Evolutionary conservation across 2,329 filamentous ascomycete genomes (phyloP).

Genomic region (Fusarium fracticaudum): DNA sequence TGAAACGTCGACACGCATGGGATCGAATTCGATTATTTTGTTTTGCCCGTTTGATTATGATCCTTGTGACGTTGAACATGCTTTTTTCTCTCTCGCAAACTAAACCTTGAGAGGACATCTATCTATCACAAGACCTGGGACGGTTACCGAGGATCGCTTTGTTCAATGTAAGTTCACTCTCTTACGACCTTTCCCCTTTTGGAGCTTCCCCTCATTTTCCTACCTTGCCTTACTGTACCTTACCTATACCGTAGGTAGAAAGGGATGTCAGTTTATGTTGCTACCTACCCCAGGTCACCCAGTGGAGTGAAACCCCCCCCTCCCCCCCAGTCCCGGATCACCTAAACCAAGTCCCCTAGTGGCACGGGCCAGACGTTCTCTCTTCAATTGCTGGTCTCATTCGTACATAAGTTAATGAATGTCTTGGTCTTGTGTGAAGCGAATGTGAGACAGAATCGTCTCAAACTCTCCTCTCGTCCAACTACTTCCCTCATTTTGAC

Average conservation of each 20-base stretch:
- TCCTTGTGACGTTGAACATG: constrained; percentile 3
- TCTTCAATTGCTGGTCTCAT: not conserved
- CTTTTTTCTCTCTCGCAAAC: constrained; percentile 20
- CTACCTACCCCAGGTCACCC: not conserved
- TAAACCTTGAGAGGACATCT: constrained; percentile 14
- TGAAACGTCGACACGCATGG: not conserved
- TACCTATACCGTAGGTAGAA: not conserved
- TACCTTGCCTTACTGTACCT: not conserved
- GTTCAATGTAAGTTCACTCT: not conserved
- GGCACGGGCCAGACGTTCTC: constrained; percentile 22
- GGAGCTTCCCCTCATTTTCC: constrained; percentile 30
- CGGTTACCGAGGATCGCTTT: constrained; percentile 16
- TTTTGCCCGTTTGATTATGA: constrained; percentile 3
- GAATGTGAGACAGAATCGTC: constrained; percentile 29
- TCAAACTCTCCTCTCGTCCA: constrained; percentile 18
- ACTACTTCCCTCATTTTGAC: constrained; percentile 12
- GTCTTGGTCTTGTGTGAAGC: constrained; percentile 28
- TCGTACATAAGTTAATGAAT: constrained; percentile 17
- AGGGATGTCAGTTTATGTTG: not conserved
- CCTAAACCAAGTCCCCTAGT: constrained; percentile 2
- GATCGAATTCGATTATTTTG: not conserved
- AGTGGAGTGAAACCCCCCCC: not conserved
- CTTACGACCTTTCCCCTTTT: constrained; percentile 23
- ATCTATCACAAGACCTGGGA: constrained; percentile 25
- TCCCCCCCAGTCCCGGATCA: not conserved